These are phyloP conservation scores for Penicillium cinerascens DNA, from an alignment of 495 filamentous ascomycete genomes.

Conservation along the genomic window DNA sequence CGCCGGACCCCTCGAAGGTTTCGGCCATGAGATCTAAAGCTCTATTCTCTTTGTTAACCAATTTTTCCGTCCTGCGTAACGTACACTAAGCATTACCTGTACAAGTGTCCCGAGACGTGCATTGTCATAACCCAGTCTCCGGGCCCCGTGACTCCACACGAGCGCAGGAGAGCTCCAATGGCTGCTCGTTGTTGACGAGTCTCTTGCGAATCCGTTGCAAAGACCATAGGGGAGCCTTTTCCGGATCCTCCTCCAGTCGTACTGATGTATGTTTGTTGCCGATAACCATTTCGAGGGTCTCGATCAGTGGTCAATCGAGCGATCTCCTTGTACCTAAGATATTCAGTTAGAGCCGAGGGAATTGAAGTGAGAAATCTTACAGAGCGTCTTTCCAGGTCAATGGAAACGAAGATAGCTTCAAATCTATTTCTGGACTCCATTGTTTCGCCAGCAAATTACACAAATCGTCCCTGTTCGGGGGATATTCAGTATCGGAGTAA, in stretches of 20 bases:
- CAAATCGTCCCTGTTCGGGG: background rate
- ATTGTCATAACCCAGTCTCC: constrained; percentile 31
- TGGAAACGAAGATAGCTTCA: too few relatives aligned
- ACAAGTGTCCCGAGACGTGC: constrained; percentile 15
- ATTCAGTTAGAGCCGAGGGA: background rate
- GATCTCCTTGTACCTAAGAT: constrained; percentile 18
- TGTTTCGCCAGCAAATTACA: background rate
- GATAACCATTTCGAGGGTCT: constrained; percentile 22
- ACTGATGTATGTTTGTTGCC: constrained; percentile 23
- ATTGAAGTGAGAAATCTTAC: background rate
- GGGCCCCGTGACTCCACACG: constrained; percentile 10
- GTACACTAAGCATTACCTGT: background rate
- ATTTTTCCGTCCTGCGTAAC: too few relatives aligned
- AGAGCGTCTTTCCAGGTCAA: background rate
- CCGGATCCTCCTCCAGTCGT: constrained; percentile 29
- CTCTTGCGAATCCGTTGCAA: constrained; percentile 24
- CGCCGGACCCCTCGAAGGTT: constrained; percentile 15
- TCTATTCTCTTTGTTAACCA: too few relatives aligned
- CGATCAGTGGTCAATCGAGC: constrained; percentile 20
- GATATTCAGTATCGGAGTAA: background rate
- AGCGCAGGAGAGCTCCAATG: constrained; percentile 17
- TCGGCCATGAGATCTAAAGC: constrained; percentile 20
- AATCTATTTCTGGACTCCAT: background rate
- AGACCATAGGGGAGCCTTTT: constrained; percentile 16
- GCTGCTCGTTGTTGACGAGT: constrained; percentile 25